Percentiles rank a stretch among this genome's conserved stretches.
These are phyloP conservation scores for Mycena latifolia DNA, from an alignment of 768 basidiomycete species.

Conservation along the genomic window DNA sequence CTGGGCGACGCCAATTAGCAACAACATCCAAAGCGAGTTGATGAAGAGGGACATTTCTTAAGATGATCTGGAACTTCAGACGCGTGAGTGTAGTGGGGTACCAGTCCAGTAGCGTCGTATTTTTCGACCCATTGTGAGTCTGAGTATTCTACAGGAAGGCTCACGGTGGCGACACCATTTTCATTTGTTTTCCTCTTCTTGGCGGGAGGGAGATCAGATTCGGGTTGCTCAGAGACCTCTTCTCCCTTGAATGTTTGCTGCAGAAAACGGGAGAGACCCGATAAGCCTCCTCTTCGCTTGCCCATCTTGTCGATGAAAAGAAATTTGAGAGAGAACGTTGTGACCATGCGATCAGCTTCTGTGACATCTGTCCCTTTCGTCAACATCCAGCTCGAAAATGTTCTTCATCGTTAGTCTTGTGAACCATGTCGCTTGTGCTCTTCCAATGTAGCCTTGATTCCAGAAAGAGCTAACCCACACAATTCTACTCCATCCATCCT, in stretches of 20 bases:
- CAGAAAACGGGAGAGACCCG: constrained; percentile 59
- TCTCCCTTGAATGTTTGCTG: constrained; percentile 50
- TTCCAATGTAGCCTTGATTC: constrained; percentile 24
- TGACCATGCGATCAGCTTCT: too few relatives aligned
- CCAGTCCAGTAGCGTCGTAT: constrained; percentile 80
- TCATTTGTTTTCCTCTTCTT: constrained; percentile 51
- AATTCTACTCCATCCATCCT: constrained; percentile 96
- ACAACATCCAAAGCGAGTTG: constrained; percentile 3
- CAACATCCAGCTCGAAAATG: constrained; percentile 49
- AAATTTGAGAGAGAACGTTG: not conserved
- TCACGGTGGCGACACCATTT: constrained; percentile 7
- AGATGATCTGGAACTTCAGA: constrained; percentile 83
- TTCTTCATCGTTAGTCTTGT: constrained; percentile 76
- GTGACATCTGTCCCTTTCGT: not conserved
- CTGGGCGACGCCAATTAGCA: constrained; percentile 53
- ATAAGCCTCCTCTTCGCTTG: constrained; percentile 57
- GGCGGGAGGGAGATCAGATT: constrained; percentile 40
- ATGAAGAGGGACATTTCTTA: constrained; percentile 77
- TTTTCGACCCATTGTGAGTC: constrained; percentile 49
- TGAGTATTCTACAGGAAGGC: constrained; percentile 36
- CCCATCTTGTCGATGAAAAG: constrained; percentile 41
- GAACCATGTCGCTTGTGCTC: constrained; percentile 15
- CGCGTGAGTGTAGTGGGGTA: constrained; percentile 73
- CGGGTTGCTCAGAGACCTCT: constrained; percentile 17
- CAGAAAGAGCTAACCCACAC: constrained; percentile 99